phyloP scores from a whole-genome alignment of 495 filamentous ascomycete species.

The Penicillium cosmopolitanum region DNA sequence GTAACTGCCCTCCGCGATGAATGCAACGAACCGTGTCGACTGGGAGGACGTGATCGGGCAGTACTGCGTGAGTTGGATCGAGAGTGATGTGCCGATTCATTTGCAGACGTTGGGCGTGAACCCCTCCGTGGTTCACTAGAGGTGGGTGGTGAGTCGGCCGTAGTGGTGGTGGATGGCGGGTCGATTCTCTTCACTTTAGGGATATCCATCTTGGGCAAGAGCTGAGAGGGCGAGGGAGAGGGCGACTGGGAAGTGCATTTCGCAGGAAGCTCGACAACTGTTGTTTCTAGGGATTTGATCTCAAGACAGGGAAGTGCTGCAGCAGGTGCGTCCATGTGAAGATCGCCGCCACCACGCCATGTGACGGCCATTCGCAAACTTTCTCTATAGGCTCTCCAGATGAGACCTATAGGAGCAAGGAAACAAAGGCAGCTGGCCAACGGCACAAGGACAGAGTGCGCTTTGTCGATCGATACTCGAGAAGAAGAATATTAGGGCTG shows the following conservation, averaged over 20 bases:
- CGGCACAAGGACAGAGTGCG: slow-evolving; percentile 1
- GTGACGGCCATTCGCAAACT: slow-evolving; percentile 32
- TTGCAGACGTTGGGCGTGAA: slow-evolving; percentile 33
- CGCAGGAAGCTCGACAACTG: slow-evolving; percentile 19
- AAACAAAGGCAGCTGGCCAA: slow-evolving; percentile 1
- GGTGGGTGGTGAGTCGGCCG: slow-evolving; percentile 17
- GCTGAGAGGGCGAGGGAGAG: slow-evolving; percentile 4
- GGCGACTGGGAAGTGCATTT: slow-evolving; percentile 15
- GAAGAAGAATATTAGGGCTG: slow-evolving; percentile 23
- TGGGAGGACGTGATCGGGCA: slow-evolving; percentile 32
- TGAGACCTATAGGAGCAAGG: slow-evolving; percentile 2
- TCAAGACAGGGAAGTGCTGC: slow-evolving; percentile 12
- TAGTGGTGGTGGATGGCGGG: slow-evolving; percentile 12
- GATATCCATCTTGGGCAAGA: slow-evolving; percentile 25
- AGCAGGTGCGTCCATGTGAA: slow-evolving; percentile 19
- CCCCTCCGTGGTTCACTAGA: slow-evolving; percentile 21
- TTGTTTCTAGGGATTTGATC: slow-evolving; percentile 15
- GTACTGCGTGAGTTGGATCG: slow-evolving; percentile 40
- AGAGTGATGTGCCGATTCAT: slow-evolving; percentile 31
- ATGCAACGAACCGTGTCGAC: slow-evolving; percentile 37
- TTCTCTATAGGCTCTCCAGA: background rate
- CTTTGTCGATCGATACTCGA: slow-evolving; percentile 10
- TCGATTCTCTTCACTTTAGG: slow-evolving; percentile 26
- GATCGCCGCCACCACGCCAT: slow-evolving; percentile 32
- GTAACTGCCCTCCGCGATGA: slow-evolving; percentile 35